phyloP scores from a whole-genome alignment of 768 basidiomycete genomes.

The Symmetrospora coprosmae region DNA sequence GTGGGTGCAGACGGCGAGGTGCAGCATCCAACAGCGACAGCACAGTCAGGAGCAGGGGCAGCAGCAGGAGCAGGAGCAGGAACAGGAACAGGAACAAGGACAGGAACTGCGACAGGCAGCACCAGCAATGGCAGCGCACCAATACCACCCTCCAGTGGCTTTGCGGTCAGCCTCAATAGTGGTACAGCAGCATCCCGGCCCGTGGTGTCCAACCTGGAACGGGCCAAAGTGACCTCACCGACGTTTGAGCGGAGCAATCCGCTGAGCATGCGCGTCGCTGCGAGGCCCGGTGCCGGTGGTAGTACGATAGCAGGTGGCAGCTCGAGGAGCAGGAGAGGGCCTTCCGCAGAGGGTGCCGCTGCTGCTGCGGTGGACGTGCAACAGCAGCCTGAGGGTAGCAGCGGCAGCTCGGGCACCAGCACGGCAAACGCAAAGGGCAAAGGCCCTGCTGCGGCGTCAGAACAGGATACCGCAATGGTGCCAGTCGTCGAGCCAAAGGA shows the following conservation, averaged over 20 bases:
- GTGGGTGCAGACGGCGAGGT: no score
- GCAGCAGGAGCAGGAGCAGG: not conserved
- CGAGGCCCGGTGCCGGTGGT: no score
- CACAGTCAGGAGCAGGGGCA: not conserved
- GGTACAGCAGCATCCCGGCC: not conserved
- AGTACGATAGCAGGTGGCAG: no score
- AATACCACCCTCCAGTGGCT: not conserved
- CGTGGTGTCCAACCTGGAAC: not conserved
- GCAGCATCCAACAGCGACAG: no score
- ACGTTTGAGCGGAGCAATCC: slow-evolving; percentile 7
- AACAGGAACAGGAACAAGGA: no score
- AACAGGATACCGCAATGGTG: not conserved
- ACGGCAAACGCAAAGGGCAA: not conserved
- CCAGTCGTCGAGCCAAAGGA: slow-evolving; percentile 1
- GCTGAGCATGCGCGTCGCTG: slow-evolving; percentile 3
- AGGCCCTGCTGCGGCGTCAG: not conserved
- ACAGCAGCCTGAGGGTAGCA: not conserved
- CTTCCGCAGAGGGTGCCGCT: no score
- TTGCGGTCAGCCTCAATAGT: no score
- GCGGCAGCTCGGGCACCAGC: not conserved
- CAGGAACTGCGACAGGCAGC: no score
- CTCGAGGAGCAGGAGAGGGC: no score
- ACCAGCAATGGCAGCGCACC: not conserved
- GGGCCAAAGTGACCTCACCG: slow-evolving; percentile 3
- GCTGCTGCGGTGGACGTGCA: not conserved